Evolutionary conservation across 768 basidiomycete genomes (phyloP), one percentile per base, ranked within the genome.

Genomic region (Leccinum imitatum): DNA sequence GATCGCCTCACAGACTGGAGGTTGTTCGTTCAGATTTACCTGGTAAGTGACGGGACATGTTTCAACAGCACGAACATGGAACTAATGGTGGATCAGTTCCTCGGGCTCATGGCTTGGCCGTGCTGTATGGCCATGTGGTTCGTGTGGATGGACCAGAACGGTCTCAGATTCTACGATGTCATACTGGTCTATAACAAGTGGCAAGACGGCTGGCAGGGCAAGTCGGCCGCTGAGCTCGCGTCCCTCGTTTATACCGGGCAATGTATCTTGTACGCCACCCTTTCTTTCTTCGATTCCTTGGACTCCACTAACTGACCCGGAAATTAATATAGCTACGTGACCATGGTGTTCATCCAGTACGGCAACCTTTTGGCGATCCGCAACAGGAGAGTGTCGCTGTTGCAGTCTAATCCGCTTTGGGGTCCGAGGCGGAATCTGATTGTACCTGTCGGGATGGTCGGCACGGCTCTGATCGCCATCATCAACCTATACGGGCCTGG

Each of bases 1-100:
- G 82, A 84, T 59, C 73, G 78, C 30, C 65, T 84, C 53, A 79
- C 81, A 21, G 75, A 84, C 65, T 79, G 77, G 78, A 77, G 75
- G 58, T 70, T 82, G 53, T 76, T 83, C 63, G 58, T 78, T n/a
- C 81, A 82, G 56, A 78, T 79, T 2, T 82, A 82, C 59, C 65
- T 78, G 57, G 79, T 80, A 62, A 58, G 75, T 56, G 59, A 69
- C 41, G 37, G 57, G 14, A 27, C 14, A 23, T 17, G 23, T 23
- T 44, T 10, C 6, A 44, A 19, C 25, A 27, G 46, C 39, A 10
- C 17, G 14, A 50, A 39, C 13, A 21, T 8, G 3, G 53, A 61
- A 61, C 66, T 51, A 55, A 56, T 53, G 46, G 31, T 41, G 17
- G n/a, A 25, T 23, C 46, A 78, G 76, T 77, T 80, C 63, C 76